Base-by-base conservation (phyloP, 108 stramenopile genomes). In the Pseudonitzschia pungens region DNA sequence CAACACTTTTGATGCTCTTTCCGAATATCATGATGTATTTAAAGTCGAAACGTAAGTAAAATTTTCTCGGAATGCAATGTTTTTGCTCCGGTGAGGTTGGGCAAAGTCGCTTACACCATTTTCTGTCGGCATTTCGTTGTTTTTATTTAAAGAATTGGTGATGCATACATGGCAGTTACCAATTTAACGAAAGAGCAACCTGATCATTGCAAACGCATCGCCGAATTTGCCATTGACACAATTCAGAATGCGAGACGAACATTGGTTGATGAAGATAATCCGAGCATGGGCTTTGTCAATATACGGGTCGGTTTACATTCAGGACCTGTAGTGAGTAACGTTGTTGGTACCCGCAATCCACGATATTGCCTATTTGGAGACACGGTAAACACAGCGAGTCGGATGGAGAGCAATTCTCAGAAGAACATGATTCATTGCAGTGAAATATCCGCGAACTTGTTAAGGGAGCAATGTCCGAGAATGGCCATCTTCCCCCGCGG, bases 331-430 rank as follows among this genome's bases (percentile, higher is more conserved):
- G 87, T 92, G 12, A 89, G 87, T 32, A 77, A 80, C 58, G 89
- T 92, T 0, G 89, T 92, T 15, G 92, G 92, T 1, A 73, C 78
- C 24, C 78, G 83, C 12, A 90, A 85, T 75, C 87, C 85, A n/a
- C 79, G 84, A 0, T 92, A 81, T 59, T 83, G 84, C 50, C 53
- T 92, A 21, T 90, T 93, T 85, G 92, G 92, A 18, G 92, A 93
- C 54, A 82, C 92, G 11, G 92, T 93, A 14, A 93, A 90, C 60
- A 86, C 87, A 12, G 69, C 53, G 20, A 69, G 66, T 3, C 73
- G 88, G 22, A 89, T 87, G 88, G 88, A 86, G 71, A 84, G 77
- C 56, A 78, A 80, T 70, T 84, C 80, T 2, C 54, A 63, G 44
- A 21, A 66, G 41, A 73, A 42, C 78, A 82, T 66, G 56, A 73